phyloP scores from a whole-genome alignment of 495 filamentous ascomycete species.

The Alectoria sarmentosa region DNA sequence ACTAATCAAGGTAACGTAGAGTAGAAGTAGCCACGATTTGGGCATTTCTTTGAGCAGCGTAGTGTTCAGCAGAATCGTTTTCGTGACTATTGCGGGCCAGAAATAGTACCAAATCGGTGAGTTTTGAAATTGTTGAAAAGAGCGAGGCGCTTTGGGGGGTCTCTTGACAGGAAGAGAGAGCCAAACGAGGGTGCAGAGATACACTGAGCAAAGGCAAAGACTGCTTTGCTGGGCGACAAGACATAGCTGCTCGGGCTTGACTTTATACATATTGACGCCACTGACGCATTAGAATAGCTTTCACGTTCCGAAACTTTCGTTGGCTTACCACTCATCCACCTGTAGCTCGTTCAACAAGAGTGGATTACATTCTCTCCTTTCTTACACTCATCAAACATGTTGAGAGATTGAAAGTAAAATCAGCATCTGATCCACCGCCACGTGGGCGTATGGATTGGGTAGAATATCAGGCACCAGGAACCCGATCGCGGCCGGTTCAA shows the following conservation, averaged over 20 bases:
- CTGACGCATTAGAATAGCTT: background rate
- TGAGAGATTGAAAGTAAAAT: background rate
- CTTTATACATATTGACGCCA: background rate
- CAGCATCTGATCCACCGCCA: background rate
- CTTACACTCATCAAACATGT: background rate
- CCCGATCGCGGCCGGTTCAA: background rate
- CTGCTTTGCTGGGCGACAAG: background rate
- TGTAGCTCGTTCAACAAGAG: background rate
- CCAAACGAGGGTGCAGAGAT: background rate
- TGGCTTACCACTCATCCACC: background rate
- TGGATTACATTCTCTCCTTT: background rate
- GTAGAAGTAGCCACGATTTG: background rate
- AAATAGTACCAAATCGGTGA: background rate
- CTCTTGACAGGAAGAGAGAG: background rate
- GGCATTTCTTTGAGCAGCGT: background rate
- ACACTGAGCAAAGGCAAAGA: background rate
- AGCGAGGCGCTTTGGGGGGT: background rate
- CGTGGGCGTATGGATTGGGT: slow-evolving; percentile 5
- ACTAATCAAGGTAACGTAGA: background rate
- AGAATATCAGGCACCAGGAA: background rate
- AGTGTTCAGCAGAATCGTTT: background rate
- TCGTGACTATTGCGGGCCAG: background rate
- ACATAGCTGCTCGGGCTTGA: background rate
- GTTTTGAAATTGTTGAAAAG: background rate
- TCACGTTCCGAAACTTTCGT: background rate